Percentiles rank a stretch among this genome's conserved stretches.
These are phyloP conservation scores for Thyridium curvatum DNA, from an alignment of 2,329 filamentous ascomycete genomes.

Conservation along the genomic window DNA sequence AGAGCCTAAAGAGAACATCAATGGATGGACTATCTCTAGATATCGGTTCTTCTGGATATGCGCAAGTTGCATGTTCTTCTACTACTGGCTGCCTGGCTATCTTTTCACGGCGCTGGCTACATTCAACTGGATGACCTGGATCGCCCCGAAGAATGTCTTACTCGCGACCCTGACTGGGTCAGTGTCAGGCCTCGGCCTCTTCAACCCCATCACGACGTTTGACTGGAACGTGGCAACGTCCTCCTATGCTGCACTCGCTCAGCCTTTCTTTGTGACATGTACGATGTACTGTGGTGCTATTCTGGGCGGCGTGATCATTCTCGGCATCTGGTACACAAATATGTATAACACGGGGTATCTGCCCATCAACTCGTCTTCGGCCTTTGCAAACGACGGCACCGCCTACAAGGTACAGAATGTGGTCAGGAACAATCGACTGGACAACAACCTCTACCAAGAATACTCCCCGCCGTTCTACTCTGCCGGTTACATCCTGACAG, in stretches of 20 bases:
- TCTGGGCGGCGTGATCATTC: constrained; percentile 29
- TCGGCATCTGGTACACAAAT: constrained; percentile 33
- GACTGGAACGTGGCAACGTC: constrained; percentile 41
- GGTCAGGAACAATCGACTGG: constrained; percentile 2
- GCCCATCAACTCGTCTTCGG: constrained; percentile 39
- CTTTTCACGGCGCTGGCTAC: constrained; percentile 34
- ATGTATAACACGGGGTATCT: constrained; percentile 36
- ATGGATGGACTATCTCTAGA: constrained; percentile 38
- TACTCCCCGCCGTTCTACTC: constrained; percentile 39
- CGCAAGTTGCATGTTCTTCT: constrained; percentile 31
- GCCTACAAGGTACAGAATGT: constrained; percentile 32
- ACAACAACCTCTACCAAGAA: constrained; percentile 9
- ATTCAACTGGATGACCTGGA: constrained; percentile 46
- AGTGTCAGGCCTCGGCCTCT: constrained; percentile 30
- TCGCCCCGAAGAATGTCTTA: constrained; percentile 35
- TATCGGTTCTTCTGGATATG: constrained; percentile 35
- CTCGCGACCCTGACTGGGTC: constrained; percentile 34
- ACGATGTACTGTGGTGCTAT: constrained; percentile 26
- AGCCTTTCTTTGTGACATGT: constrained; percentile 33
- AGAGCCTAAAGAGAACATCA: constrained; percentile 25
- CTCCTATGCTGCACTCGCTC: constrained; percentile 27
- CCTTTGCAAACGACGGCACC: constrained; percentile 36
- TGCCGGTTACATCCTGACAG: constrained; percentile 31
- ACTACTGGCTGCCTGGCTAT: constrained; percentile 42
- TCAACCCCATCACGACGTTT: constrained; percentile 43